Evolutionary conservation across 2,329 filamentous ascomycete species (phyloP).

Genomic region (Chaetomiaceae sp.): DNA sequence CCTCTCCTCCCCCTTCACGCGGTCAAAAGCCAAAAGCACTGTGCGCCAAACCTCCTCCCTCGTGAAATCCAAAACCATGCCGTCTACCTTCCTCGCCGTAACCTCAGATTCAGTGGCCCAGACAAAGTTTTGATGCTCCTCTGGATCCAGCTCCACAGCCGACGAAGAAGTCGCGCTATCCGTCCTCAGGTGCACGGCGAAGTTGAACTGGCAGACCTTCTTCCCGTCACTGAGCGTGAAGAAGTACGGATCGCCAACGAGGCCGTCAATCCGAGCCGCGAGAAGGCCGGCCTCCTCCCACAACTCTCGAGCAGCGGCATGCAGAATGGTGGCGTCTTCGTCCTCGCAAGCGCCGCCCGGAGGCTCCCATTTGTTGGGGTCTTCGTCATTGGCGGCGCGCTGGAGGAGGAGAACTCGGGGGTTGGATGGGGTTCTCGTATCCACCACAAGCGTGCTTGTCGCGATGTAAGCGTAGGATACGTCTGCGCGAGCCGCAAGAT

Average conservation of each 20-base stretch:
- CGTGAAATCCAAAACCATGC: not conserved
- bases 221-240: not conserved
- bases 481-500: no score
- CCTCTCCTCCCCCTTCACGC: not conserved
- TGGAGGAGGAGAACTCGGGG: not conserved
- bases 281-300: constrained; percentile 40
- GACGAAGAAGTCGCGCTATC: not conserved
- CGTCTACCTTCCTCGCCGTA: not conserved
- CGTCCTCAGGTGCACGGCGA: not conserved
- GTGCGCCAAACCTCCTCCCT: not conserved
- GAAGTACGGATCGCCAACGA: not conserved
- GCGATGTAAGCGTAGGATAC: no score
- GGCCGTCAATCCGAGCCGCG: not conserved
- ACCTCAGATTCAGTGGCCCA: not conserved
- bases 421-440: no score
- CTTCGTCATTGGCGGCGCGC: not conserved
- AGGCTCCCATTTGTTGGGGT: not conserved
- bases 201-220: not conserved
- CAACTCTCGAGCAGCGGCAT: constrained; percentile 37
- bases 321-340: constrained; percentile 34
- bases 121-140: not conserved
- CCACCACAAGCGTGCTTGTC: no score
- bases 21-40: not conserved
- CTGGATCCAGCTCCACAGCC: not conserved
- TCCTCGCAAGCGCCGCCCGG: constrained; percentile 36